A percentile compares a stretch with the other conserved stretches of the same genome.
phyloP scores from a whole-genome alignment of 306 rosid species.

The Mimosa bimucronata region DNA sequence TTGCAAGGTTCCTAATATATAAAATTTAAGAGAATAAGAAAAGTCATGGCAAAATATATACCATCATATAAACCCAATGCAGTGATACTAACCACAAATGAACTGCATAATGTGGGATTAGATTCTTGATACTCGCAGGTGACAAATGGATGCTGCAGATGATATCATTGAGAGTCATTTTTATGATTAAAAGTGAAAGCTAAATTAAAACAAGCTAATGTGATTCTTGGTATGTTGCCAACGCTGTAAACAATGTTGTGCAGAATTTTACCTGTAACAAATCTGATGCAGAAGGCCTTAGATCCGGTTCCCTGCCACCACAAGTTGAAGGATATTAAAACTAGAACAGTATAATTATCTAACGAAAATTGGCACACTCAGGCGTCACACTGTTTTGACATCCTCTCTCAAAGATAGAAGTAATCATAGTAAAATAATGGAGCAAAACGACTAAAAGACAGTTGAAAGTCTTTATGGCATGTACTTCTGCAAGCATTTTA shows the following conservation, averaged over 20 bases:
- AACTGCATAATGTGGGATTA: slow-evolving; percentile 48
- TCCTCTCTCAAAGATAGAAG: slow-evolving; percentile 28
- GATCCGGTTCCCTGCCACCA: slow-evolving; percentile 85
- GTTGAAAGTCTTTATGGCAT: slow-evolving; percentile 35
- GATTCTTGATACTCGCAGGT: slow-evolving; percentile 56
- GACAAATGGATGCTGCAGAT: slow-evolving; percentile 89
- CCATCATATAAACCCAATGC: slow-evolving; percentile 27
- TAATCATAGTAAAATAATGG: slow-evolving; percentile 20
- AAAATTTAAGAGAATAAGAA: slow-evolving; percentile 29
- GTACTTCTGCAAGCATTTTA: slow-evolving; percentile 86
- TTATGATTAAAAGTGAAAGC: slow-evolving; percentile 23
- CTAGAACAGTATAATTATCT: slow-evolving; percentile 32
- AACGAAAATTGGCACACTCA: slow-evolving; percentile 17
- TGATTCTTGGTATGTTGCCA: neutral
- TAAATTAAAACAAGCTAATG: slow-evolving; percentile 15
- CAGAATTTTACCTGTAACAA: slow-evolving; percentile 68
- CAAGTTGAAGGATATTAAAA: slow-evolving; percentile 42
- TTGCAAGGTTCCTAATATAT: slow-evolving; percentile 63
- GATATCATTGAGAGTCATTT: slow-evolving; percentile 26
- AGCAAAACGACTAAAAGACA: neutral
- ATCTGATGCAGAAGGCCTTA: slow-evolving; percentile 78
- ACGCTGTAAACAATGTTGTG: slow-evolving; percentile 19
- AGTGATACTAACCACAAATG: slow-evolving; percentile 61
- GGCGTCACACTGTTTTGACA: slow-evolving; percentile 26
- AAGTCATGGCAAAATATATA: slow-evolving; percentile 23